These are phyloP conservation scores for Hordeum vulgare DNA, from an alignment of 176 grass and related monocot species.

Conservation along the genomic window MorexV3_pseudomolecules_assembly NC_058522.1:530325301-530325800, in stretches of 20 bases:
- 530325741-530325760: background rate
- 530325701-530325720: conserved; percentile 15
- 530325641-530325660: conserved; percentile 92
- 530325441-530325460: background rate
- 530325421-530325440: background rate
- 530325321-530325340: background rate
- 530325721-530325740: background rate
- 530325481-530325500: background rate
- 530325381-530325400: background rate
- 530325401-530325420: background rate
- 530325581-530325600: background rate
- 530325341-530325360: background rate
- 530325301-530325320: background rate
- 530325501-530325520: background rate
- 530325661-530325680: conserved; percentile 92
- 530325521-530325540: background rate
- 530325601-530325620: background rate
- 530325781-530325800: conserved; percentile 86
- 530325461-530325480: background rate
- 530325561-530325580: background rate
- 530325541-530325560: background rate
- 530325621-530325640: conserved; percentile 33
- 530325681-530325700: conserved; percentile 46
- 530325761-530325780: conserved; percentile 96
- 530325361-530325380: background rate